Percentiles rank a stretch among this genome's conserved stretches.
Evolutionary conservation across 177 flowering plant genomes (phyloP).

Genomic region (Vitis hybrid): DNA sequence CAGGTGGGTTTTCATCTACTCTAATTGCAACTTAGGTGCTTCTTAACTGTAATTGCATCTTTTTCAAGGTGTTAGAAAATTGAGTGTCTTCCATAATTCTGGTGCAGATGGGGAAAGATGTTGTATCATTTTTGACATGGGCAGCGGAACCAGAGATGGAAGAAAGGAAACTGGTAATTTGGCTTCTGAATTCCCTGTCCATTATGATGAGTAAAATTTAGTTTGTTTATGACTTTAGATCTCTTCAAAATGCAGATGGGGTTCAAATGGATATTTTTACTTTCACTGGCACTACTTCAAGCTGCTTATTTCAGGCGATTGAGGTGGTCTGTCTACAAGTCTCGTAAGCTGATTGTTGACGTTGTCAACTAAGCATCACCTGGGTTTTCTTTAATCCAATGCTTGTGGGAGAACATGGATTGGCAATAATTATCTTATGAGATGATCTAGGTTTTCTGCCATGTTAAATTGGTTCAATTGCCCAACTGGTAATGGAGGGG

Average conservation of each 20-base stretch:
- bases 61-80: not conserved
- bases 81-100: not conserved
- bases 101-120: constrained; percentile 78
- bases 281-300: constrained; percentile 68
- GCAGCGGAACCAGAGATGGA: constrained; percentile 92
- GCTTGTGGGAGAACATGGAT: constrained; percentile 4
- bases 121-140: constrained; percentile 71
- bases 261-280: constrained; percentile 75
- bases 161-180: constrained; percentile 67
- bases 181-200: not conserved
- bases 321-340: constrained; percentile 71
- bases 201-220: not conserved
- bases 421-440: constrained; percentile 26
- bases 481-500: constrained; percentile 14
- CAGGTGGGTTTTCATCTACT: constrained; percentile 42
- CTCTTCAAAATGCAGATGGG: constrained; percentile 59
- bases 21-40: not conserved
- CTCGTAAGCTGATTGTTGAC: constrained; percentile 70
- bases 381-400: not conserved
- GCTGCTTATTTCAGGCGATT: constrained; percentile 70
- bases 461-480: constrained; percentile 5
- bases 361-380: constrained; percentile 53
- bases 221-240: not conserved
- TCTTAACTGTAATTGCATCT: not conserved
- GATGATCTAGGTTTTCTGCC: constrained; percentile 17